Percentiles rank a stretch among this genome's conserved stretches.
Conservation (phyloP, 768 basidiomycete genomes). For the Agrocybe chaxingu region DNA sequence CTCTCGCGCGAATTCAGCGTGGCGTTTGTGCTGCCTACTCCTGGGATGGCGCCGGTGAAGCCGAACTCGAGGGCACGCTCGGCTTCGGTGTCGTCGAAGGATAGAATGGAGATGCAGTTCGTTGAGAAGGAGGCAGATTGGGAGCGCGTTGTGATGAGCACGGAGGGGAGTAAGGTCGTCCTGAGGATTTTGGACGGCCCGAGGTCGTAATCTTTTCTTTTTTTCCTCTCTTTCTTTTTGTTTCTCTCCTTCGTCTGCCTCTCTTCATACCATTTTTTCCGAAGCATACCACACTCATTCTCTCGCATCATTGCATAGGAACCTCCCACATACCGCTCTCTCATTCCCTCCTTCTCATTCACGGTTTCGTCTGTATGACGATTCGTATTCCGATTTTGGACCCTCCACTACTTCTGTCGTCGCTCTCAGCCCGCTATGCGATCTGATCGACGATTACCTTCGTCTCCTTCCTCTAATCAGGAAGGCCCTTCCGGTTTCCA, state of each 20-base stretch:
- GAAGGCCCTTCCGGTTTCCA: too few relatives aligned
- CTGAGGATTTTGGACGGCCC: conserved; percentile 46
- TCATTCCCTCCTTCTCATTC: too few relatives aligned
- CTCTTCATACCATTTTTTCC: background rate
- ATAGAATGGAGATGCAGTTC: conserved; percentile 34
- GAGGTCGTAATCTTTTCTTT: background rate
- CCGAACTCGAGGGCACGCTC: conserved; percentile 26
- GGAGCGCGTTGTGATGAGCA: conserved; percentile 40
- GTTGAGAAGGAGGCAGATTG: conserved; percentile 54
- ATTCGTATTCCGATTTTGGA: too few relatives aligned
- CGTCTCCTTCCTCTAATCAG: too few relatives aligned
- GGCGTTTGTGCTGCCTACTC: conserved; percentile 41
- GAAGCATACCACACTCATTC: background rate
- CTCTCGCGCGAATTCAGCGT: conserved; percentile 52
- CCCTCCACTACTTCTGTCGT: too few relatives aligned
- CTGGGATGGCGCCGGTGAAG: conserved; percentile 17
- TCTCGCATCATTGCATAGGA: too few relatives aligned
- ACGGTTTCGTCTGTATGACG: too few relatives aligned
- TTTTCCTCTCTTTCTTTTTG: background rate
- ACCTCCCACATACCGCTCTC: too few relatives aligned
- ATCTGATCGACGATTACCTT: too few relatives aligned
- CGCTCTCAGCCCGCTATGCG: too few relatives aligned
- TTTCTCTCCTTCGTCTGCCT: background rate
- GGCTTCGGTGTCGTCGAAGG: conserved; percentile 25
- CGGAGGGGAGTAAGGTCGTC: conserved; percentile 45